These are phyloP conservation scores for Hypomyces perniciosus DNA, from an alignment of 2,329 filamentous ascomycete species.

Conservation along the genomic window DNA sequence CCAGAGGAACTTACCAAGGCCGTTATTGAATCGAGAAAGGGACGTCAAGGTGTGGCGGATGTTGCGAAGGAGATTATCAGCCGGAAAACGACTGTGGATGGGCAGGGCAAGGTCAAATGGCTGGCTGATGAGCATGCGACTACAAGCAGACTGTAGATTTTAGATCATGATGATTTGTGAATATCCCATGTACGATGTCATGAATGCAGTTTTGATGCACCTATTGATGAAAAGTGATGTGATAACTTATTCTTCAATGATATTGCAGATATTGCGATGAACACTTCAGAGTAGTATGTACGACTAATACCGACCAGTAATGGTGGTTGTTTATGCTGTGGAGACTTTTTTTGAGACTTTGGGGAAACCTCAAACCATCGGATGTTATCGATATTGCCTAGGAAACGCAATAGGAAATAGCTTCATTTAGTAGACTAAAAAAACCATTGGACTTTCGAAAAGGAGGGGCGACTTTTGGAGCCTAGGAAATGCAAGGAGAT, in stretches of 20 bases:
- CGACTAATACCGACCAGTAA: background rate
- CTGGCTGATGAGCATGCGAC: slow-evolving; percentile 21
- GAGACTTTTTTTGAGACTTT: background rate
- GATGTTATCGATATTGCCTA: slow-evolving; percentile 6
- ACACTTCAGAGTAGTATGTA: background rate
- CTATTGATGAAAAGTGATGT: background rate
- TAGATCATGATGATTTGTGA: background rate
- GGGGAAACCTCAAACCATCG: slow-evolving; percentile 9
- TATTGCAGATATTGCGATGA: background rate
- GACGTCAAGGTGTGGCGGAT: slow-evolving; percentile 63
- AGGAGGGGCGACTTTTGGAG: slow-evolving; percentile 7
- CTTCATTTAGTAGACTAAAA: slow-evolving; percentile 11
- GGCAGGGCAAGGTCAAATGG: slow-evolving; percentile 39
- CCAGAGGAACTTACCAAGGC: slow-evolving; percentile 55
- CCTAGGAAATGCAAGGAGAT: slow-evolving; percentile 9
- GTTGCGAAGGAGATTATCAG: slow-evolving; percentile 63
- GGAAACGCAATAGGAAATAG: background rate
- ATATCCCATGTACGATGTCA: background rate
- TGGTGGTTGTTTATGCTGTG: background rate
- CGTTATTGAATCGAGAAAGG: slow-evolving; percentile 52
- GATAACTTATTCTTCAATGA: background rate
- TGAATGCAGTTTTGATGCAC: slow-evolving; percentile 3
- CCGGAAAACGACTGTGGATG: slow-evolving; percentile 51
- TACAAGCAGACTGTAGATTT: slow-evolving; percentile 28
- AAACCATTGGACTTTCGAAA: background rate